phyloP scores from a whole-genome alignment of 768 basidiomycete species.

The Trametes maxima region DNA sequence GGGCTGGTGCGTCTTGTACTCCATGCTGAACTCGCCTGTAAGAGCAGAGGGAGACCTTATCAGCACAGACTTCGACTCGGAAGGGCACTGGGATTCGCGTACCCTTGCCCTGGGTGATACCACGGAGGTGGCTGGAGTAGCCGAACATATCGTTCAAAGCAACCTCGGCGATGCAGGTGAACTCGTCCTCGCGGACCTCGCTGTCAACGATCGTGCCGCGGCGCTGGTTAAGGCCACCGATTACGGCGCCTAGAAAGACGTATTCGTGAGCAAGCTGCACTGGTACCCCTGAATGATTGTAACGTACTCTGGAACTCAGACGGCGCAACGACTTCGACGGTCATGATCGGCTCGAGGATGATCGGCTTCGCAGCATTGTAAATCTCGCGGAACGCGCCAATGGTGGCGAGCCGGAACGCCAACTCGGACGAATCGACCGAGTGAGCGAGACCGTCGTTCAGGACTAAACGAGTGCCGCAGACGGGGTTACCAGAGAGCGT shows the following conservation, averaged over 20 bases:
- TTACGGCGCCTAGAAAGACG: constrained; percentile 65
- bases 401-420: constrained; percentile 89
- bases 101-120: constrained; percentile 95
- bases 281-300: neutral
- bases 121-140: constrained; percentile 90
- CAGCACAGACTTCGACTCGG: neutral
- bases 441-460: constrained; percentile 92
- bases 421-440: constrained; percentile 95
- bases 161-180: constrained; percentile 88
- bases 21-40: constrained; percentile 75
- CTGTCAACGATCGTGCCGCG: constrained; percentile 94
- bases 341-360: constrained; percentile 98
- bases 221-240: constrained; percentile 90
- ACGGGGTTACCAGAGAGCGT: constrained; percentile 86
- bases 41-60: neutral
- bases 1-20: constrained; percentile 80
- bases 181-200: constrained; percentile 97
- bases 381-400: constrained; percentile 91
- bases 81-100: constrained; percentile 34
- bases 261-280: neutral
- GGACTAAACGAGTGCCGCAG: constrained; percentile 80
- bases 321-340: constrained; percentile 94
- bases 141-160: constrained; percentile 98
- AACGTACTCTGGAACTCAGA: constrained; percentile 87
- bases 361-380: constrained; percentile 77